phyloP scores from a whole-genome alignment of 2,329 filamentous ascomycete species.

The Amylocarpus encephaloides region DNA sequence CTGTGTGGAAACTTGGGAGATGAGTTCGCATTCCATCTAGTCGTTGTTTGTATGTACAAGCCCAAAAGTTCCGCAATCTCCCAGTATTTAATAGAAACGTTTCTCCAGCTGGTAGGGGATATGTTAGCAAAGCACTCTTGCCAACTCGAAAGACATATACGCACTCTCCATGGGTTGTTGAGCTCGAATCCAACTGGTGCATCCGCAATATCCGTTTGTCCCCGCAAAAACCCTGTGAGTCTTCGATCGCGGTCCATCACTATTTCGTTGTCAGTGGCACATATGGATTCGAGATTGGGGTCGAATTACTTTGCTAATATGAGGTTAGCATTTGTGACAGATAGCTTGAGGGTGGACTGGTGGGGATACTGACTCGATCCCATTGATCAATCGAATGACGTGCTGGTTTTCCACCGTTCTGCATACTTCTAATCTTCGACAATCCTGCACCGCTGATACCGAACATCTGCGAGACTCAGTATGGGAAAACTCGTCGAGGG shows the following conservation, averaged over 20 bases:
- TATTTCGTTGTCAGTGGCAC: conserved; percentile 20
- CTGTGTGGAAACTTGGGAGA: neutral
- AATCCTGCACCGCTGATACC: conserved; percentile 35
- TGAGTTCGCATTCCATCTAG: neutral
- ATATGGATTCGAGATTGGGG: neutral
- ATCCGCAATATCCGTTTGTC: conserved; percentile 33
- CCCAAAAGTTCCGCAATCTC: neutral
- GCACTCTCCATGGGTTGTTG: conserved; percentile 38
- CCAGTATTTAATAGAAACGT: conserved; percentile 9
- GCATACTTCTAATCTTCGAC: conserved; percentile 33
- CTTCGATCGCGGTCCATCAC: conserved; percentile 39
- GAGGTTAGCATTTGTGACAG: conserved; percentile 20
- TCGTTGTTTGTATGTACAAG: conserved; percentile 6
- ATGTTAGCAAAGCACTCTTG: neutral
- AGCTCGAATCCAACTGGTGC: conserved; percentile 36
- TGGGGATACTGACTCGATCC: conserved; percentile 33
- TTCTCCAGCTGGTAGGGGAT: conserved; percentile 26
- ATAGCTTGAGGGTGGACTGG: neutral
- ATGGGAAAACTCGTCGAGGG: neutral
- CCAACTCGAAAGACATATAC: conserved; percentile 10
- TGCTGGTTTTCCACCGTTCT: conserved; percentile 36
- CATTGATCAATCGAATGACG: conserved; percentile 36
- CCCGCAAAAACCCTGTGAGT: conserved; percentile 35
- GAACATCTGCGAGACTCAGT: conserved; percentile 34
- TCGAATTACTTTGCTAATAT: conserved; percentile 32